A percentile compares a stretch with the other conserved stretches of the same genome.
These are phyloP conservation scores for Toxicodendron radicans DNA, from an alignment of 345 rosid genomes.

Conservation along the genomic window DNA sequence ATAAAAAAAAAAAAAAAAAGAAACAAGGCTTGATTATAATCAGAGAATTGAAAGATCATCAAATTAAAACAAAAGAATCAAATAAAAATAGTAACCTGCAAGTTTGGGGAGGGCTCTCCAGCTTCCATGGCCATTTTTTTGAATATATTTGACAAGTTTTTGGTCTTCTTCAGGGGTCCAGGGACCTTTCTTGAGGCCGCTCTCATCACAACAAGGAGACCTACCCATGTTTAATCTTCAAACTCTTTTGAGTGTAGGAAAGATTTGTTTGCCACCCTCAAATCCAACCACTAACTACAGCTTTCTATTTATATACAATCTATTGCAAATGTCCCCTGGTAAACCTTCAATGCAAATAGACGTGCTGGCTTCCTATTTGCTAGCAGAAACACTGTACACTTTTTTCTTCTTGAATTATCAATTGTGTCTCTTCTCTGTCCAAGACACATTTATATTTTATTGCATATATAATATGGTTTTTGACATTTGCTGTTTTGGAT, in stretches of 20 bases:
- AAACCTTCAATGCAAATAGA: neutral
- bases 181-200: slow-evolving; percentile 82
- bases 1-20: neutral
- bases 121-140: slow-evolving; percentile 81
- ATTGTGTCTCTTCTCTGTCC: slow-evolving; percentile 16
- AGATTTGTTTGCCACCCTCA: slow-evolving; percentile 44
- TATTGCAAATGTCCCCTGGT: slow-evolving; percentile 9
- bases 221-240: slow-evolving; percentile 50
- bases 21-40: neutral
- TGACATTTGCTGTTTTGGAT: neutral
- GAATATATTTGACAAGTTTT: slow-evolving; percentile 57
- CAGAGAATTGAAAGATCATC: neutral
- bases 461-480: neutral
- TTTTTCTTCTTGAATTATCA: slow-evolving; percentile 21
- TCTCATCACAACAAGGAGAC: slow-evolving; percentile 63
- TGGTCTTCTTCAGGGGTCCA: slow-evolving; percentile 92
- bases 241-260: slow-evolving; percentile 13
- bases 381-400: slow-evolving; percentile 4
- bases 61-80: neutral
- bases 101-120: slow-evolving; percentile 92
- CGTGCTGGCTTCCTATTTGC: slow-evolving; percentile 37
- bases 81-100: slow-evolving; percentile 43
- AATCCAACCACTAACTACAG: slow-evolving; percentile 56
- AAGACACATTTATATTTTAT: neutral
- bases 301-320: slow-evolving; percentile 53